Evolutionary conservation across 1,284 basidiomycete species (phyloP), one percentile per base, ranked within the genome.

Genomic region (Phellopilus nigrolimitatus): DNA sequence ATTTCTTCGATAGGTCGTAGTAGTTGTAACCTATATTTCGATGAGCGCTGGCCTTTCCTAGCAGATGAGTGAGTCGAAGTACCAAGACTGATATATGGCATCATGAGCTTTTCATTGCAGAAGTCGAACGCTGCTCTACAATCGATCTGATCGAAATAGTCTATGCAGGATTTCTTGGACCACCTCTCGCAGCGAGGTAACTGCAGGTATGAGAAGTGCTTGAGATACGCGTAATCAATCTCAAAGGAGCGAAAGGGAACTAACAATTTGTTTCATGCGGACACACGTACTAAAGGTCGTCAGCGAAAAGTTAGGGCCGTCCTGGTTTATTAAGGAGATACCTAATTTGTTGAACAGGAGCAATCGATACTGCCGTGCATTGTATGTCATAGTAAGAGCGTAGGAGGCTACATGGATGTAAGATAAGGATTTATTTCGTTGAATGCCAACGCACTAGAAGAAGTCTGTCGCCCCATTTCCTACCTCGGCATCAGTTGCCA

Each of bases 1-100:
- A 88, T 40, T 68, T 61, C 61, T 74, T 74, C 57, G 76, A 79
- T 38, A 88, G 73, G 61, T 88, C 84, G 61, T 86, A 86, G 22
- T 71, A 71, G 55, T 81, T 82, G 56, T 61, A 63, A 27, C 68
- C 72, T 61, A 72, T 34, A 51, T 54, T 31, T 56, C 79, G 78
- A 68, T 3, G 68, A 66, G 1, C 52, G 59, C 53, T n/a, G n/a
- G n/a, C n/a, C n/a, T n/a, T n/a, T n/a, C n/a, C n/a, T n/a, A n/a
- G n/a, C n/a, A n/a, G n/a, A n/a, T n/a, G n/a, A n/a, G n/a, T n/a
- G n/a, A n/a, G n/a, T n/a, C n/a, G n/a, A n/a, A n/a, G 0, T 53
- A 3, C 37, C 33, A 24, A 76, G 50, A 40, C 66, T 66, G 3
- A 34, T 53, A 0, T 58, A 51, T 1, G 55, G 58, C 9, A 13